Conservation (phyloP, 1,139 yeast genomes). For the Hyphopichia khmerensis region DNA sequence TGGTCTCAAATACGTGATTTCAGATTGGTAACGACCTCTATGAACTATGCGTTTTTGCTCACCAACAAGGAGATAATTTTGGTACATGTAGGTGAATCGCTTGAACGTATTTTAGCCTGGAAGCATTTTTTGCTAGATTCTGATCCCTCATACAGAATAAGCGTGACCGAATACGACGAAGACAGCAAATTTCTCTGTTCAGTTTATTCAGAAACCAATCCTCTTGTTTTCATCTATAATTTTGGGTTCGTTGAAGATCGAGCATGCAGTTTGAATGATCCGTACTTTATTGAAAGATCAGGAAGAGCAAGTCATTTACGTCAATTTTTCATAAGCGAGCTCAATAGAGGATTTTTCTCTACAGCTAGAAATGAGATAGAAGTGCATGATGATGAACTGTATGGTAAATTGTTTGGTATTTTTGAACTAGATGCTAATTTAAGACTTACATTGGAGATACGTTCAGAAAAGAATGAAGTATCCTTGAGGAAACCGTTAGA, state of each 20-base stretch:
- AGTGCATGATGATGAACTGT: constrained; percentile 4
- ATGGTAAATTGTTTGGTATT: constrained; percentile 13
- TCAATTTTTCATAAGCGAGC: constrained; percentile 13
- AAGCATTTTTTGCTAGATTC: constrained; percentile 57
- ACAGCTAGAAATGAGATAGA: constrained; percentile 5
- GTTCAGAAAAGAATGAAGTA: constrained; percentile 4
- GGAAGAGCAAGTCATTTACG: constrained; percentile 9
- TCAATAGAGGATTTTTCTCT: constrained; percentile 11
- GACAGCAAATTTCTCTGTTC: constrained; percentile 28
- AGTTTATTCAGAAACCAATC: constrained; percentile 41
- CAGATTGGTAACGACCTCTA: constrained; percentile 14
- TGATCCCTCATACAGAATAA: constrained; percentile 56
- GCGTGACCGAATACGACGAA: constrained; percentile 19
- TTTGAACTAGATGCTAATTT: constrained; percentile 18
- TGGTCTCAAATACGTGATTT: constrained; percentile 60
- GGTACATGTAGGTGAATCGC: constrained; percentile 25
- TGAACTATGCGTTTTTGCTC: constrained; percentile 40
- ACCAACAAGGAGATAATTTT: constrained; percentile 65
- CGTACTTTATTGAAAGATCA: constrained; percentile 18
- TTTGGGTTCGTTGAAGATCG: constrained; percentile 38
- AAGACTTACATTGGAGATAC: constrained; percentile 10
- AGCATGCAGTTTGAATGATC: constrained; percentile 30
- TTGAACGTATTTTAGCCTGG: constrained; percentile 59
- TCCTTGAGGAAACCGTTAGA: constrained; percentile 3
- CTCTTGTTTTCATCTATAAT: constrained; percentile 41